phyloP scores from a whole-genome alignment of 768 basidiomycete genomes.

The Phallus indusiatus region DNA sequence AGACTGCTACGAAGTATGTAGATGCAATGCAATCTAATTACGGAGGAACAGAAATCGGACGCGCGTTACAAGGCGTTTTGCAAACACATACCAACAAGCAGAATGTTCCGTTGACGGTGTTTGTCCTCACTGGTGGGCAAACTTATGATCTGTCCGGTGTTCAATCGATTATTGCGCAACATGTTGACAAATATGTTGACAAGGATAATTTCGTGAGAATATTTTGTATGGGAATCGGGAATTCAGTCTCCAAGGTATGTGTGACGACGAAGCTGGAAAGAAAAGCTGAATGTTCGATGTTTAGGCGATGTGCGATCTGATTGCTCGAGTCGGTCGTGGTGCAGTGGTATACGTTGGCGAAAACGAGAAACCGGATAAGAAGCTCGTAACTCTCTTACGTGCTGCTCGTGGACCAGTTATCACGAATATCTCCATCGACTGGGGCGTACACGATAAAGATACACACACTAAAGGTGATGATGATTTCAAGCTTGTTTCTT shows the following conservation, averaged over 20 bases:
- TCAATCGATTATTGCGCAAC: neutral
- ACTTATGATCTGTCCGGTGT: slow-evolving; percentile 15
- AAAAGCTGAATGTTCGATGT: neutral
- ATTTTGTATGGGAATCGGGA: slow-evolving; percentile 52
- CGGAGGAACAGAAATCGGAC: slow-evolving; percentile 43
- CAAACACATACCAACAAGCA: slow-evolving; percentile 16
- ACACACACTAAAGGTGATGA: neutral
- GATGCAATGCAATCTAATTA: slow-evolving; percentile 30
- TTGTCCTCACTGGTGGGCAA: slow-evolving; percentile 52
- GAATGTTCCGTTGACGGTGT: slow-evolving; percentile 34
- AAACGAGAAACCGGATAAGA: slow-evolving; percentile 37
- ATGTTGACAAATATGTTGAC: neutral
- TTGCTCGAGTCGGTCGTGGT: slow-evolving; percentile 47
- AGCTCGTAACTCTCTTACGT: slow-evolving; percentile 40
- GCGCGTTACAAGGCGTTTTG: slow-evolving; percentile 34
- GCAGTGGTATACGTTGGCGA: slow-evolving; percentile 35
- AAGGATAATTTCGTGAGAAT: slow-evolving; percentile 29
- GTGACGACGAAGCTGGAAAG: neutral
- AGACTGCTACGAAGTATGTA: slow-evolving; percentile 19
- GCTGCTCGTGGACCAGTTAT: slow-evolving; percentile 42
- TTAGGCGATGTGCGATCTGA: slow-evolving; percentile 36
- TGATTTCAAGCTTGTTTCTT: slow-evolving; percentile 11
- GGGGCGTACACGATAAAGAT: slow-evolving; percentile 25
- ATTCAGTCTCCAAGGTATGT: slow-evolving; percentile 30
- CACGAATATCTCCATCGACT: slow-evolving; percentile 38